Percentiles rank a stretch among this genome's conserved stretches.
These are phyloP conservation scores for Tolypocladium inflatum DNA, from an alignment of 2,329 filamentous ascomycete species.

Conservation along the genomic window DNA sequence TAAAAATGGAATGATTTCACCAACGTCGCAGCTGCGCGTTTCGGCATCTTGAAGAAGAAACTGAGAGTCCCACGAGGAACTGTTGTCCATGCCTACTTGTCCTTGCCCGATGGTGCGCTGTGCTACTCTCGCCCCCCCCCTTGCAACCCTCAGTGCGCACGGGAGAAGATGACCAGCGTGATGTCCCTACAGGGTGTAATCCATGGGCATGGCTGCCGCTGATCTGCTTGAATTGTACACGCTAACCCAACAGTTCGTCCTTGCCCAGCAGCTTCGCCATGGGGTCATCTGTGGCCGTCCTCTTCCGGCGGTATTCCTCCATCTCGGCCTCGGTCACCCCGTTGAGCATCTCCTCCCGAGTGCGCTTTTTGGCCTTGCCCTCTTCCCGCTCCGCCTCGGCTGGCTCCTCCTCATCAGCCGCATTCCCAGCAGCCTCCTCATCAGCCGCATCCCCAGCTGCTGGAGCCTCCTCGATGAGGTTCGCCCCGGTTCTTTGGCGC, in stretches of 20 bases:
- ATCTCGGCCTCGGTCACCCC: slow-evolving; percentile 76
- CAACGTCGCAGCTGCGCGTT: slow-evolving; percentile 1
- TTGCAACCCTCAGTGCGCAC: not conserved
- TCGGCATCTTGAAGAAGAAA: not conserved
- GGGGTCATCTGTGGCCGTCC: slow-evolving; percentile 67
- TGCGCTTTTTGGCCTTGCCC: slow-evolving; percentile 53
- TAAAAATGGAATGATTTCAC: slow-evolving; percentile 33
- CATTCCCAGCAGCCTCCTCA: slow-evolving; percentile 17
- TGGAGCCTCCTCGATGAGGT: slow-evolving; percentile 25
- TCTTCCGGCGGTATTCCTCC: slow-evolving; percentile 73
- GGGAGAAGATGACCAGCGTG: not conserved
- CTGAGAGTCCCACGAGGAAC: not conserved
- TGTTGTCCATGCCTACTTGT: too few species aligned
- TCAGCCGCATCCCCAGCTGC: slow-evolving; percentile 12
- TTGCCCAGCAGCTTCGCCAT: slow-evolving; percentile 76
- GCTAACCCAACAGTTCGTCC: slow-evolving; percentile 50
- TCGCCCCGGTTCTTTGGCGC: slow-evolving; percentile 39
- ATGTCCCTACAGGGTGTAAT: not conserved
- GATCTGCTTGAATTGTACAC: not conserved
- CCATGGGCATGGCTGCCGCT: not conserved
- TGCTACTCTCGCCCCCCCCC: not conserved
- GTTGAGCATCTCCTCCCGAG: slow-evolving; percentile 67
- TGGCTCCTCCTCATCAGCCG: slow-evolving; percentile 13
- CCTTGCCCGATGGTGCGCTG: not conserved
- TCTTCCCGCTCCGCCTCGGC: slow-evolving; percentile 22